Conservation (phyloP, 2,329 filamentous ascomycete species). For the Alternaria sp. region DNA sequence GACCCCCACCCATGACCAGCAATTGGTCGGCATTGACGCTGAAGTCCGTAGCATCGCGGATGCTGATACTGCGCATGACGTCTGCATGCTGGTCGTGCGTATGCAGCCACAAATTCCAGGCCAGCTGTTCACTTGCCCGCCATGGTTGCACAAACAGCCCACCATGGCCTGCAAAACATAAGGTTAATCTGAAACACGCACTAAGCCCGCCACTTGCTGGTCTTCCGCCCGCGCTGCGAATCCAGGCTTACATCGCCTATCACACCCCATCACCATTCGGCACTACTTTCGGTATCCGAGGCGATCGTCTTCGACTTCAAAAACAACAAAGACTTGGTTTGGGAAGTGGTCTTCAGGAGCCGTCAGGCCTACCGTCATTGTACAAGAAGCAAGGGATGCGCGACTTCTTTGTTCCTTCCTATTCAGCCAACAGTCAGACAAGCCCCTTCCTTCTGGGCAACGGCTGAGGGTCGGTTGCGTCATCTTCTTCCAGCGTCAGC, state of each 20-base stretch:
- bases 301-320: background rate
- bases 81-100: conserved; percentile 6
- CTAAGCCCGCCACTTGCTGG: conserved; percentile 20
- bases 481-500: background rate
- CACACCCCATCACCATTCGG: background rate
- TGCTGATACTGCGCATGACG: conserved; percentile 5
- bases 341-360: background rate
- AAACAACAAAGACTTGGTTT: background rate
- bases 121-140: conserved; percentile 16
- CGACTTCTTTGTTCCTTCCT: conserved; percentile 1
- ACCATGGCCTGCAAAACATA: conserved; percentile 18
- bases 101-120: conserved; percentile 6
- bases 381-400: background rate
- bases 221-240: conserved; percentile 10
- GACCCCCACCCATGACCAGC: background rate
- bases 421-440: background rate
- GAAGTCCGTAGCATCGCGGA: background rate
- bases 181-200: conserved; percentile 28
- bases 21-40: background rate
- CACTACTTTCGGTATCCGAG: background rate
- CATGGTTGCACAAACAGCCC: conserved; percentile 18
- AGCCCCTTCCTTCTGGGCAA: conserved; percentile 1
- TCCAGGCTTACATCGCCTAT: conserved; percentile 4
- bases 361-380: background rate
- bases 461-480: background rate